Conservation (phyloP, 2,329 filamentous ascomycete genomes). For the Pseudopyricularia javanii region DNA sequence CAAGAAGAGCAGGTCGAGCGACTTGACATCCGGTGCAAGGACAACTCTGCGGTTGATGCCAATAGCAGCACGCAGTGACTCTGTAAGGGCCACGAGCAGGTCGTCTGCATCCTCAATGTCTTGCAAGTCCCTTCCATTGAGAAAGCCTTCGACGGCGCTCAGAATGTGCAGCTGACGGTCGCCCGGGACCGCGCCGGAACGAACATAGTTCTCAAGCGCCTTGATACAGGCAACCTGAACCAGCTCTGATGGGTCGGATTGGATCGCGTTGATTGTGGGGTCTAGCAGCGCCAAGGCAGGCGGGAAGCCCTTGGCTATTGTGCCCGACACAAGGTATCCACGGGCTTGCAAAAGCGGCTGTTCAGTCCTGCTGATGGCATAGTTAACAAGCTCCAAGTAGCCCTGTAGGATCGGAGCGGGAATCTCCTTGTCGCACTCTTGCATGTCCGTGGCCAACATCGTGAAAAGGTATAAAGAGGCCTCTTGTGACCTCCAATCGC, state of each 20-base stretch:
- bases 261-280: slow-evolving; percentile 63
- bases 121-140: slow-evolving; percentile 66
- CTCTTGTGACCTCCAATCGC: slow-evolving; percentile 56
- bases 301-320: slow-evolving; percentile 57
- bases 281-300: slow-evolving; percentile 57
- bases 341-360: slow-evolving; percentile 73
- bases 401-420: slow-evolving; percentile 55
- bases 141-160: slow-evolving; percentile 57
- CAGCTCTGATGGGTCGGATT: slow-evolving; percentile 66
- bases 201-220: slow-evolving; percentile 59
- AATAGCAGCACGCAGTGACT: slow-evolving; percentile 75
- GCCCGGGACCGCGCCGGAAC: slow-evolving; percentile 33
- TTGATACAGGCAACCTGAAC: slow-evolving; percentile 89
- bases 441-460: slow-evolving; percentile 70
- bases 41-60: slow-evolving; percentile 65
- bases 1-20: slow-evolving; percentile 74
- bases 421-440: slow-evolving; percentile 64
- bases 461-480: slow-evolving; percentile 76
- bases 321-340: slow-evolving; percentile 76
- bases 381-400: slow-evolving; percentile 71
- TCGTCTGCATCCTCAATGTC: slow-evolving; percentile 86
- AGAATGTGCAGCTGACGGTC: slow-evolving; percentile 50
- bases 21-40: slow-evolving; percentile 57
- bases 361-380: slow-evolving; percentile 55
- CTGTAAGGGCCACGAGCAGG: slow-evolving; percentile 77